Percentiles rank a stretch among this genome's conserved stretches.
Evolutionary conservation across 805 yeast species (phyloP).

Genomic region (Myxozyma sirexii): DNA sequence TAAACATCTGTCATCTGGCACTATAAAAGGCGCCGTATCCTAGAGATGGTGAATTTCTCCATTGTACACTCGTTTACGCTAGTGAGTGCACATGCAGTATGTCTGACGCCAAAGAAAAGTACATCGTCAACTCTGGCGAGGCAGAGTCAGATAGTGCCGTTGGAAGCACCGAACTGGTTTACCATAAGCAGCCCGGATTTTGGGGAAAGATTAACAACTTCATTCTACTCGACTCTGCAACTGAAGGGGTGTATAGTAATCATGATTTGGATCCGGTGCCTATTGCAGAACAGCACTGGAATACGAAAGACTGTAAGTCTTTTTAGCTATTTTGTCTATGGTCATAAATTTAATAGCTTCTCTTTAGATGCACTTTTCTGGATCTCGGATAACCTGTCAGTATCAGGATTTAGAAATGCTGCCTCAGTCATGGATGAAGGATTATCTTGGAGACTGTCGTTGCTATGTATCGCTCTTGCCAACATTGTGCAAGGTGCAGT

Average conservation of each 20-base stretch:
- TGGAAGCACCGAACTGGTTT: background rate
- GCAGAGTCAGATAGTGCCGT: constrained; percentile 2
- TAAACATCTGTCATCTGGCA: too few species aligned
- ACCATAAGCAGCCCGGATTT: constrained; percentile 7
- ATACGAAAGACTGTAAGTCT: constrained; percentile 20
- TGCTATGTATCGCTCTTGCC: constrained; percentile 50
- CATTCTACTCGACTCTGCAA: constrained; percentile 25
- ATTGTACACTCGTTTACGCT: background rate
- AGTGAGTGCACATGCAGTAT: background rate
- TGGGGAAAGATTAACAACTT: constrained; percentile 25
- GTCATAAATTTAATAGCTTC: background rate
- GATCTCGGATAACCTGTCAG: constrained; percentile 40
- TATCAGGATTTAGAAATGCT: constrained; percentile 50
- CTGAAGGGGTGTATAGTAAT: constrained; percentile 25
- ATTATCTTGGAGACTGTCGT: constrained; percentile 49
- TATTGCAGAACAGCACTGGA: constrained; percentile 28
- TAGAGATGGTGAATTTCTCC: too few species aligned
- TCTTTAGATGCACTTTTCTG: constrained; percentile 38
- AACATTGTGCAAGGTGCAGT: constrained; percentile 47
- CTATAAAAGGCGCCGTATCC: too few species aligned
- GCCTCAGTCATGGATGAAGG: constrained; percentile 51
- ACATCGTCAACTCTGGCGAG: background rate
- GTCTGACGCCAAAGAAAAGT: constrained; percentile 7
- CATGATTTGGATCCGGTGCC: constrained; percentile 18
- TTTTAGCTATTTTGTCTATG: background rate